Evolutionary conservation across 2,329 filamentous ascomycete genomes (phyloP).

Genomic region (Venturia aucupariae): DNA sequence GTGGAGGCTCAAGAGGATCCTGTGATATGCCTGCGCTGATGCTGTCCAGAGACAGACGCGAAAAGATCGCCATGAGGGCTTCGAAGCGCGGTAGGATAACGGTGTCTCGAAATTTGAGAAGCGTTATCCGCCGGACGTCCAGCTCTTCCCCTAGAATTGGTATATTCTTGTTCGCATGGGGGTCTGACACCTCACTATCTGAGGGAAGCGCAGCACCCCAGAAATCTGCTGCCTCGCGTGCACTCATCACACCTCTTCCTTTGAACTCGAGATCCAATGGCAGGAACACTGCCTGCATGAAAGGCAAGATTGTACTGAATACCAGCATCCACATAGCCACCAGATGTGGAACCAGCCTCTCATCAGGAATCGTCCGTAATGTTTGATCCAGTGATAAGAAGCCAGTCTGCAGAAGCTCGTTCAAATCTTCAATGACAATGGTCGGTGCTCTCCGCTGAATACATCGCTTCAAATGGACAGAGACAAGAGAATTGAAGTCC

Average conservation of each 20-base stretch:
- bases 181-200: constrained; percentile 17
- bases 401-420: constrained; percentile 67
- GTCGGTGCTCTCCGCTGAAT: constrained; percentile 63
- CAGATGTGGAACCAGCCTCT: constrained; percentile 77
- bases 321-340: constrained; percentile 93
- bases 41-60: constrained; percentile 76
- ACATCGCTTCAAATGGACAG: constrained; percentile 67
- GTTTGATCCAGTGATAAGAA: constrained; percentile 82
- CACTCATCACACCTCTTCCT: constrained; percentile 71
- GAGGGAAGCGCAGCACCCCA: constrained; percentile 60
- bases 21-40: constrained; percentile 34
- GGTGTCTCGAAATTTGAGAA: constrained; percentile 79
- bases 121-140: constrained; percentile 79
- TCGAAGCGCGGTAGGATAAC: constrained; percentile 87
- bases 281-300: constrained; percentile 90
- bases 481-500: constrained; percentile 73
- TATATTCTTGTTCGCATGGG: constrained; percentile 24
- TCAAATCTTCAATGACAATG: constrained; percentile 64
- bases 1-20: constrained; percentile 15
- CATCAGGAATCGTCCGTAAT: constrained; percentile 68
- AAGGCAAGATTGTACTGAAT: constrained; percentile 82
- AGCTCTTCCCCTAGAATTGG: constrained; percentile 50
- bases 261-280: constrained; percentile 90
- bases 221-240: constrained; percentile 76
- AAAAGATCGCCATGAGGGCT: constrained; percentile 80